These are phyloP conservation scores for Corinectria fuckeliana DNA, from an alignment of 2,329 filamentous ascomycete species.

Conservation along the genomic window DNA sequence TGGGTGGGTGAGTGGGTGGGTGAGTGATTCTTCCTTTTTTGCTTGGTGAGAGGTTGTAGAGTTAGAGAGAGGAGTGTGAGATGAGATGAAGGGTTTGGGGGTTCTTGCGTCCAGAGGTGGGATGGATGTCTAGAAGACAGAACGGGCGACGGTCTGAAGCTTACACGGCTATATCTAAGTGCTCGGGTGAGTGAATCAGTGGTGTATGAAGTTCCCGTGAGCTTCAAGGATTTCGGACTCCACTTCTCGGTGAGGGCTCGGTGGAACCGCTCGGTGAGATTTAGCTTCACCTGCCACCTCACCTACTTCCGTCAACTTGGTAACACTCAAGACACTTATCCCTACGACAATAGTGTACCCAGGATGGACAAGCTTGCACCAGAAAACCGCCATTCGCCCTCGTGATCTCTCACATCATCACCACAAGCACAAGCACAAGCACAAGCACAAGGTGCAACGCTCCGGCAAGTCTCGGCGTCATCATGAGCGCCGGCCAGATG, in stretches of 20 bases:
- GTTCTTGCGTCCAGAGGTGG: too few relatives aligned
- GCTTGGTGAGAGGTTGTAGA: too few relatives aligned
- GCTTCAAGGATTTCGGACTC: background rate
- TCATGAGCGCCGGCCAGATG: too few relatives aligned
- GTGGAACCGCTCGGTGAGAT: background rate
- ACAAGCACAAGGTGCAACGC: background rate
- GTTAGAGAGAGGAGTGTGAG: too few relatives aligned
- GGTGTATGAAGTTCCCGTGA: background rate
- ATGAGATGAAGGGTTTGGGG: background rate
- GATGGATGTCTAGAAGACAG: too few relatives aligned
- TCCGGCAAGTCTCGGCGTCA: background rate
- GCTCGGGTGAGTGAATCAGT: background rate
- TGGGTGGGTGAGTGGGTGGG: background rate
- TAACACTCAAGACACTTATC: too few relatives aligned
- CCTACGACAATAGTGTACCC: too few relatives aligned
- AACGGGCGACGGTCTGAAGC: too few relatives aligned
- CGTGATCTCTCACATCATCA: too few relatives aligned
- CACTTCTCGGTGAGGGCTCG: conserved; percentile 7
- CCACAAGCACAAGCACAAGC: background rate
- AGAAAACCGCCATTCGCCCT: too few relatives aligned
- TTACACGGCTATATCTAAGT: background rate
- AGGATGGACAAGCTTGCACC: too few relatives aligned
- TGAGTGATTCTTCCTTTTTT: background rate
- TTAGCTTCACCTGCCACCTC: background rate
- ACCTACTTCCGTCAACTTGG: too few relatives aligned